phyloP scores from a whole-genome alignment of 345 rosid genomes.

The Populus davidiana region DNA sequence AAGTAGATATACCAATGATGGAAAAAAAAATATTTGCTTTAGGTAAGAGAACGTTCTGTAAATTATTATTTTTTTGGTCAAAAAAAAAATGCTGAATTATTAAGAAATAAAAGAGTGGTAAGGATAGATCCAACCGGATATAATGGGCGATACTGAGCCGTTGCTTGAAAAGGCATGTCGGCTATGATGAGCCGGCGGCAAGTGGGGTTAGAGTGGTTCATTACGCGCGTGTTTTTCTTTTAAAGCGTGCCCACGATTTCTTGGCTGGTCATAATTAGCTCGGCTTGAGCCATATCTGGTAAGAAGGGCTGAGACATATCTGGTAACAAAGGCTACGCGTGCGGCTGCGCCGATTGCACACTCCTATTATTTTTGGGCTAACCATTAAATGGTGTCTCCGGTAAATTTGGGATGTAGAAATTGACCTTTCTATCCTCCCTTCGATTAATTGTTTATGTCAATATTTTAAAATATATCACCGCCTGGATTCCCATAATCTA shows the following conservation, averaged over 20 bases:
- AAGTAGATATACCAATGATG: neutral
- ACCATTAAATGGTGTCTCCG: too few relatives aligned
- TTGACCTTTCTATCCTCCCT: neutral
- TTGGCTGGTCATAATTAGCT: conserved; percentile 18
- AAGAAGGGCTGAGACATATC: neutral
- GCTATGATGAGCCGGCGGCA: conserved; percentile 53
- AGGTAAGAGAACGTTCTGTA: neutral
- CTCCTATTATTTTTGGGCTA: too few relatives aligned
- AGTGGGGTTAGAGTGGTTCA: conserved; percentile 38
- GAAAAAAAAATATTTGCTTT: neutral
- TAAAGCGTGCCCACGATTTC: conserved; percentile 31
- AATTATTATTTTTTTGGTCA: neutral
- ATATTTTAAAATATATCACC: too few relatives aligned
- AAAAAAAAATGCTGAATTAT: neutral
- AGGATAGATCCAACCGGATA: neutral
- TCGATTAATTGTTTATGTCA: too few relatives aligned
- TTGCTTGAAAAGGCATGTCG: conserved; percentile 31
- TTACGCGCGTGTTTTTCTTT: conserved; percentile 48
- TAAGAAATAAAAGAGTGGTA: neutral
- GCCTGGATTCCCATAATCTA: neutral
- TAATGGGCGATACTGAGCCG: conserved; percentile 18
- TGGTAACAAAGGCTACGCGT: too few relatives aligned
- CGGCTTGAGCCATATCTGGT: conserved; percentile 8
- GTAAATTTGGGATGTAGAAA: neutral
- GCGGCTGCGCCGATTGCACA: neutral